phyloP scores from a whole-genome alignment of 352 stramenopile genomes.

The Pythium vanterpoolii region DNA sequence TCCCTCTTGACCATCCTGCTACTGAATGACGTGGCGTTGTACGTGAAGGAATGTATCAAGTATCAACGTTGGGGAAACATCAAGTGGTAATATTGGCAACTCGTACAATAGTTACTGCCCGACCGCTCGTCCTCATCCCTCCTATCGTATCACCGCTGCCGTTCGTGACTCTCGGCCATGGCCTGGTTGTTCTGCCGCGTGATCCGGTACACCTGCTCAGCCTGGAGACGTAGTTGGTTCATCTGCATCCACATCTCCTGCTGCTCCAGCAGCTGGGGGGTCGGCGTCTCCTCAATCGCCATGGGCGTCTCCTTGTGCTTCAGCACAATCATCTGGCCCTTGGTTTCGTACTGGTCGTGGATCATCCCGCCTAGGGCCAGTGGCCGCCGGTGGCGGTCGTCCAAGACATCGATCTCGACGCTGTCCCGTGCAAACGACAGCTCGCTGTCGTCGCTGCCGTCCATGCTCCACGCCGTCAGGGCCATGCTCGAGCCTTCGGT shows the following conservation, averaged over 20 bases:
- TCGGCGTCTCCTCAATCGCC: not conserved
- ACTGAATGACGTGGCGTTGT: no score
- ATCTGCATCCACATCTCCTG: conserved; percentile 20
- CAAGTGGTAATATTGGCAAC: no score
- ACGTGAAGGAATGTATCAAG: no score
- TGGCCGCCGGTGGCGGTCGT: not conserved
- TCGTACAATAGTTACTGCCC: no score
- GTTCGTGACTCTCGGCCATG: not conserved
- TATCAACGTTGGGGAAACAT: no score
- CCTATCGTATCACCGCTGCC: not conserved
- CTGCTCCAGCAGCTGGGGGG: not conserved
- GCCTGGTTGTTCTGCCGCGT: conserved; percentile 21
- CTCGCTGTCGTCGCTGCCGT: conserved; percentile 7
- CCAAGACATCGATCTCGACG: conserved; percentile 13
- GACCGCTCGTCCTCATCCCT: not conserved
- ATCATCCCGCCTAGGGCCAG: not conserved
- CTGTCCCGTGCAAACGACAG: not conserved
- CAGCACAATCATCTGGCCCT: conserved; percentile 8
- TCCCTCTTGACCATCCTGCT: no score
- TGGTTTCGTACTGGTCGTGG: conserved; percentile 8
- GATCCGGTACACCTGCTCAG: conserved; percentile 23
- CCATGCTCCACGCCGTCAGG: not conserved
- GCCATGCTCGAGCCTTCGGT: conserved; percentile 12
- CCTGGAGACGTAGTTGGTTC: conserved; percentile 21
- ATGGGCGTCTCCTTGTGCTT: not conserved